Evolutionary conservation across 805 yeast species (phyloP), one percentile per base, ranked within the genome.

Genomic region (Tanozyma kutaoensis): DNA sequence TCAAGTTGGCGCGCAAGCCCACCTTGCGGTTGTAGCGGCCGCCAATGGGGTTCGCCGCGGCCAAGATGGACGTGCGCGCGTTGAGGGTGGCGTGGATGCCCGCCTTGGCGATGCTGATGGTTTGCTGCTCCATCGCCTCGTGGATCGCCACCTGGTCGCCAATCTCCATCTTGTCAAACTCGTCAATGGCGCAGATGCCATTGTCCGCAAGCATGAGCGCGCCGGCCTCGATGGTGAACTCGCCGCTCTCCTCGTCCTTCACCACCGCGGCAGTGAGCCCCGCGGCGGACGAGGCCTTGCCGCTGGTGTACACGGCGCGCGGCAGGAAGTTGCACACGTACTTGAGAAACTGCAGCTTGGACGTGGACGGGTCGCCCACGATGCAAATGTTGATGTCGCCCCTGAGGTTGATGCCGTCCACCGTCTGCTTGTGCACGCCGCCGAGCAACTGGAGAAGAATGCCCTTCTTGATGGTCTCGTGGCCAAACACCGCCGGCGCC

Each of bases 101-200:
- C 1, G 98, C 98, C 51, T 91, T 91, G 8, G 98, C 96, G 45
- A 91, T 91, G 11, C 96, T 86, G 39, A 91, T 91, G 0, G 98
- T 91, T 54, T 91, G 98, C 57, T 91, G 98, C 66, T 91, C 98
- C 98, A 91, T 91, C 14, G 97, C 98, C 59, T 91, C 98, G 58
- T 91, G 98, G 58, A 91, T 88, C 3, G 97, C 97, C 29, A 91
- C 97, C 56, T 91, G 97, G 55, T 91, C 97, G 2, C 75, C 55
- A 23, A 86, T 53, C 52, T 88, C 96, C 98, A 91, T 91, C 60
- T 91, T 91, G 50, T 91, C 98, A 43, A 91, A 91, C 58, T 91
- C 98, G 52, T 91, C 98, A 52, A 91, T 91, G 43, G 95, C 93
- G 66, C 98, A 91, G 34, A 91, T 81, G 35, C 98, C 98, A 47